Percentiles rank a stretch among this genome's conserved stretches.
phyloP scores from a whole-genome alignment of 2,329 filamentous ascomycete genomes.

The Elsinoe arachidis region DNA sequence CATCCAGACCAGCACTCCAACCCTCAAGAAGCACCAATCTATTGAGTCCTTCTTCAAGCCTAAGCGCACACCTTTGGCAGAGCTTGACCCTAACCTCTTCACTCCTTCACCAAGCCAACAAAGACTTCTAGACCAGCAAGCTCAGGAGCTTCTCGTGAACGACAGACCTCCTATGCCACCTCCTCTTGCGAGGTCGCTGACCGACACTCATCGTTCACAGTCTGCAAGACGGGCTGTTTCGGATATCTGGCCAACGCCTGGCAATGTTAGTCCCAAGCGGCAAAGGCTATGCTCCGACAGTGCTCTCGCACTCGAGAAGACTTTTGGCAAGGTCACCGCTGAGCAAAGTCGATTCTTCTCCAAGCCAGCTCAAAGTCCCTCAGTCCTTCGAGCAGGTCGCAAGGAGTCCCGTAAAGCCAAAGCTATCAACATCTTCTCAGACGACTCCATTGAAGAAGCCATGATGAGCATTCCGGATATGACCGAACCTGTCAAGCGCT shows the following conservation, averaged over 20 bases:
- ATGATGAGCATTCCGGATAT: constrained; percentile 30
- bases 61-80: constrained; percentile 54
- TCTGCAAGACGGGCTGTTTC: constrained; percentile 24
- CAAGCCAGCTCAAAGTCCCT: constrained; percentile 34
- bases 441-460: constrained; percentile 39
- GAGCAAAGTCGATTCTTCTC: constrained; percentile 40
- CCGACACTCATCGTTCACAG: constrained; percentile 16
- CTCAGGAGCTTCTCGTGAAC: constrained; percentile 16
- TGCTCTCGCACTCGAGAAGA: constrained; percentile 23
- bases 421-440: constrained; percentile 40
- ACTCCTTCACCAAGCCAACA: constrained; percentile 59
- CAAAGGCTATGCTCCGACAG: constrained; percentile 38
- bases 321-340: constrained; percentile 16
- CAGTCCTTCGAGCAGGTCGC: constrained; percentile 13
- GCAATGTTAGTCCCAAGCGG: constrained; percentile 34
- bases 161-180: constrained; percentile 20
- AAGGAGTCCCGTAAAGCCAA: constrained; percentile 19
- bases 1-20: constrained; percentile 29
- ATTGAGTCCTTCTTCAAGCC: constrained; percentile 59
- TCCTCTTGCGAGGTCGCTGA: constrained; percentile 17
- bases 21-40: constrained; percentile 51
- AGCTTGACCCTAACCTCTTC: constrained; percentile 59
- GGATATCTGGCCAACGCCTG: constrained; percentile 33
- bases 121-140: constrained; percentile 46
- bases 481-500: constrained; percentile 10